These are phyloP conservation scores for Leccinum pachyderme DNA, from an alignment of 1,284 basidiomycete species.

Conservation along the genomic window DNA sequence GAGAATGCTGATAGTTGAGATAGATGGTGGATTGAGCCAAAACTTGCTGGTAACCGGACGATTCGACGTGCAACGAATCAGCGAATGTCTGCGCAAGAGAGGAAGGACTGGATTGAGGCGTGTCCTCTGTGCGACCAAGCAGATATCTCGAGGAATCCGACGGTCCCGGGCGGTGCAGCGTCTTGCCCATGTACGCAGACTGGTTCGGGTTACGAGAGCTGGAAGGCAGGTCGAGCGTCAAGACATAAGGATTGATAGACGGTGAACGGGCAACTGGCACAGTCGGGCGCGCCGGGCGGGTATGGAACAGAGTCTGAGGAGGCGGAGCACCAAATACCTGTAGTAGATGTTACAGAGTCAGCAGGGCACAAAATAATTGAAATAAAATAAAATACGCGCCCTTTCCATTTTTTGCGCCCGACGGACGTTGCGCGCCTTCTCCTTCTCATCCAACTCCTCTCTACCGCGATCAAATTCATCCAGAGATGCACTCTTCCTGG, in stretches of 20 bases:
- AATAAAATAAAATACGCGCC: conserved; percentile 40
- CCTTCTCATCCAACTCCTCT: conserved; percentile 64
- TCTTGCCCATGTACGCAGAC: conserved; percentile 48
- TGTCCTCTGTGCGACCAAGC: conserved; percentile 34
- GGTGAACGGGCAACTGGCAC: conserved; percentile 18
- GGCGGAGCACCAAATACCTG: conserved; percentile 79
- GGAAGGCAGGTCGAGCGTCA: conserved; percentile 23
- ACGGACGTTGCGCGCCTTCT: conserved; percentile 75
- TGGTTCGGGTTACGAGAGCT: conserved; percentile 45
- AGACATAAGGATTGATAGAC: conserved; percentile 18
- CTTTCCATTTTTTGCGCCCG: conserved; percentile 83
- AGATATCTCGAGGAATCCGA: conserved; percentile 56
- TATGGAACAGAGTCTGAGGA: conserved; percentile 70
- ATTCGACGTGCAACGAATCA: conserved; percentile 17
- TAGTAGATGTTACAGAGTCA: not conserved
- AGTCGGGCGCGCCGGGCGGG: conserved; percentile 39
- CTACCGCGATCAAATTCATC: conserved; percentile 60
- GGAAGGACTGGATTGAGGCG: conserved; percentile 22
- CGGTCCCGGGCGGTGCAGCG: conserved; percentile 45
- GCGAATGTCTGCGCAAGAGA: conserved; percentile 19
- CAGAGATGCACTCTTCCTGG: conserved; percentile 38
- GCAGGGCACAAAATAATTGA: conserved; percentile 5
- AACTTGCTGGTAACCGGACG: conserved; percentile 16
- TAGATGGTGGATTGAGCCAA: conserved; percentile 51
- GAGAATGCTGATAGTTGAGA: conserved; percentile 71